Base-by-base conservation (phyloP, 148 eudicot genomes). In the Dianthus caryophyllus region DNA sequence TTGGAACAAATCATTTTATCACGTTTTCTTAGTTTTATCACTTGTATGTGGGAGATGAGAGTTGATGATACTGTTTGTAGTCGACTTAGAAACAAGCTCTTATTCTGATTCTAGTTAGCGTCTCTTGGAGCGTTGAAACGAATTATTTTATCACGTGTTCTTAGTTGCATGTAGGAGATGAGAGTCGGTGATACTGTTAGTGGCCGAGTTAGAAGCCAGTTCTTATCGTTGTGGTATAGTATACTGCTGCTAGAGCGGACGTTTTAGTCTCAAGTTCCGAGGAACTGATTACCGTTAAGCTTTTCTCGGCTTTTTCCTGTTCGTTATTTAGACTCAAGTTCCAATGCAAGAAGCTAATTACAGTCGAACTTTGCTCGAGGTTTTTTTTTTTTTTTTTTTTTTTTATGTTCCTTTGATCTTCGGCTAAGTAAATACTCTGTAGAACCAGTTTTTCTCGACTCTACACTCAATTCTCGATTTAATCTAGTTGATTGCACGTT, bases 381-480 rank as follows among this genome's bases (percentile, higher is more conserved):
- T 24, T 36, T 71, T 54, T 56, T 59, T 55, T 68, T 43, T 24
- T 71, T 18, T 29, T 41, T 52, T 65, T 47, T 21, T 18, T 54
- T 62, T 63, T 69, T 44, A 1, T 14, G 57, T 27, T 79, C 53
- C 30, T 62, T 9, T 69, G 54, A 10, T 11, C 6, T 56, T 26
- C 59, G 87, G 90, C 70, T 87, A 29, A 75, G 83, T 20, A 79
- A 87, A 3, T 85, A 73, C 69, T 88, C 72, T 36, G 95, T 85
- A 29, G 85, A 90, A 84, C 94, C 95, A 56, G 85, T 81, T 53
- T 85, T 88, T 49, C 77, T 81, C 38, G 57, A 53, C 47, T 83
- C 88, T 20, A 88, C 95, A 48, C 71, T 88, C 77, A 91, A 88
- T 80, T 91, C 91, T 47, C 86, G 91, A 61, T 91, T 88, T 77